These are phyloP conservation scores for Linum trigynum DNA, from an alignment of 345 rosid genomes.

Conservation along the genomic window DNA sequence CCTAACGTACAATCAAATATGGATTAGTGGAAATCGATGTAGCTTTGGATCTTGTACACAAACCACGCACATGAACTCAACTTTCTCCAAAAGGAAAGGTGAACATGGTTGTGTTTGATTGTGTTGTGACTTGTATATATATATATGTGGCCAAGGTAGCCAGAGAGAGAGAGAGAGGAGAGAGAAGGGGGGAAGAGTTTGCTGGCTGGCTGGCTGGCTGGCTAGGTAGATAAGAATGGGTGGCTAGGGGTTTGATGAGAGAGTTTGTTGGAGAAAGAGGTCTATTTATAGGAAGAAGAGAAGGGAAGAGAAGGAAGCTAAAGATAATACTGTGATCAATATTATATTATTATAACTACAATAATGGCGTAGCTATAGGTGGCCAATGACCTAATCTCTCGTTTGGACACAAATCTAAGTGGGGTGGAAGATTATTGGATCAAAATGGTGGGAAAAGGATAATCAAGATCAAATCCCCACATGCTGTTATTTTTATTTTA, in stretches of 20 bases:
- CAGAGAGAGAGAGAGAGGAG: background rate
- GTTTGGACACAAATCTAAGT: too few species aligned
- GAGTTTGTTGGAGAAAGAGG: background rate
- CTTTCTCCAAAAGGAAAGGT: constrained; percentile 32
- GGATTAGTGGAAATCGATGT: background rate
- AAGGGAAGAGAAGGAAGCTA: background rate
- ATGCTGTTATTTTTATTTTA: too few species aligned
- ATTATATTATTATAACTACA: background rate
- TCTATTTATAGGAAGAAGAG: constrained; percentile 31
- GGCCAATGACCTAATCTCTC: too few species aligned
- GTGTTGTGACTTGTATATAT: too few species aligned
- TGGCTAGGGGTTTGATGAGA: constrained; percentile 14
- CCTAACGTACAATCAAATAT: background rate
- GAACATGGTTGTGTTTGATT: background rate
- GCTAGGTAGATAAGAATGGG: background rate
- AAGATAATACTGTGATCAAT: background rate
- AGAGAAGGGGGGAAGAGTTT: constrained; percentile 2
- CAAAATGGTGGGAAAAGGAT: too few species aligned
- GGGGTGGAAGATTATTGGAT: too few species aligned
- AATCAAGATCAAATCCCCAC: too few species aligned
- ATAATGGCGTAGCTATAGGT: too few species aligned
- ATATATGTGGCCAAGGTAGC: background rate
- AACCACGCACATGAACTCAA: too few species aligned
- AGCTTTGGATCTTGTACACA: too few species aligned
- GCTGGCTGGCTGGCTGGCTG: too few species aligned